Percentiles rank a stretch among this genome's conserved stretches.
These are phyloP conservation scores for Alternaria atra DNA, from an alignment of 2,329 filamentous ascomycete genomes.

Conservation along the genomic window DNA sequence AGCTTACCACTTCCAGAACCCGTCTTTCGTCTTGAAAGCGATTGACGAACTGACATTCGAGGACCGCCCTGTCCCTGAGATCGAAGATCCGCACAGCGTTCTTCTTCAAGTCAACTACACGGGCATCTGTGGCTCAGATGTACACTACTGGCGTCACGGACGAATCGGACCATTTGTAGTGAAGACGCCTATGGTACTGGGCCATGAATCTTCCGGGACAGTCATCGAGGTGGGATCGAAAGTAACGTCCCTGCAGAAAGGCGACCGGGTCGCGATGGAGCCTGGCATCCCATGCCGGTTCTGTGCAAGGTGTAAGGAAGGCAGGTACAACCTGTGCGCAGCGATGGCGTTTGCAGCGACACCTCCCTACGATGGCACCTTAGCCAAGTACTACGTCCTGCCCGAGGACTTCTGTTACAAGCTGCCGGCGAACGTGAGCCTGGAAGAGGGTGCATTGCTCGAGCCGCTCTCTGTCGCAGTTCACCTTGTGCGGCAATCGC, in stretches of 20 bases:
- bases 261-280: constrained; percentile 42
- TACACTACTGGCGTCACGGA: constrained; percentile 36
- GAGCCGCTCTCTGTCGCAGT: constrained; percentile 40
- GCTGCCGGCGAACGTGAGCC: constrained; percentile 32
- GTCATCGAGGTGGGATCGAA: constrained; percentile 31
- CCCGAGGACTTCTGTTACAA: constrained; percentile 39
- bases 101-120: constrained; percentile 81
- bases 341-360: constrained; percentile 36
- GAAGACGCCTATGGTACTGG: constrained; percentile 35
- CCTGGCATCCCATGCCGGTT: constrained; percentile 33
- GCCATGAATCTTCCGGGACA: constrained; percentile 40
- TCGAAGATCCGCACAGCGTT: constrained; percentile 62
- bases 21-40: constrained; percentile 59
- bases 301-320: constrained; percentile 30
- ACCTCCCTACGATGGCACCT: constrained; percentile 37
- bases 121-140: constrained; percentile 78
- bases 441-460: constrained; percentile 38
- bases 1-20: too few relatives aligned
- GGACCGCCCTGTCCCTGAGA: constrained; percentile 52
- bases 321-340: constrained; percentile 36
- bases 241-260: constrained; percentile 33
- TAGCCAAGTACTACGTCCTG: constrained; percentile 35
- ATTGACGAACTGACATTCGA: constrained; percentile 58
- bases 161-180: constrained; percentile 36
- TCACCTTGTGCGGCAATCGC: constrained; percentile 30